Evolutionary conservation across 352 stramenopile species (phyloP).

Genomic region (Thraustochytrium striatum): DNA sequence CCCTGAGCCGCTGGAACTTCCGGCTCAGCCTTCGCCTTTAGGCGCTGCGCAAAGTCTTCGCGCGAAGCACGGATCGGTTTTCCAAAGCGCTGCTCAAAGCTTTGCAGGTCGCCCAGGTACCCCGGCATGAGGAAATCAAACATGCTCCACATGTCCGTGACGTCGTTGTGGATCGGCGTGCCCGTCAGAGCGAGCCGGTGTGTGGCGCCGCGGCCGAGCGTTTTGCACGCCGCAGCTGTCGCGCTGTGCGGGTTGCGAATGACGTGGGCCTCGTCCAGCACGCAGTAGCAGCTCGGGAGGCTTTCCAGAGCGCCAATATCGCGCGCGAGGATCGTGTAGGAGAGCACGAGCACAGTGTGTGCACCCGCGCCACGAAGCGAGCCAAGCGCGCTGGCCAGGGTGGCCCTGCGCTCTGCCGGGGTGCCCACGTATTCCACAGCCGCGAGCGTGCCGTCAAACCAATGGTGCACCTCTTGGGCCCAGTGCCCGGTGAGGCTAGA

Average conservation of each 20-base stretch:
- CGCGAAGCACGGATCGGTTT: slow-evolving; percentile 57
- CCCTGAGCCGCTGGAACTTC: too few relatives aligned
- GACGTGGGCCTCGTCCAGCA: slow-evolving; percentile 96
- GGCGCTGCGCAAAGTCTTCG: background rate
- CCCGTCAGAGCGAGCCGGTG: slow-evolving; percentile 90
- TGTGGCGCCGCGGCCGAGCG: slow-evolving; percentile 59
- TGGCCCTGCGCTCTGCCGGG: slow-evolving; percentile 58
- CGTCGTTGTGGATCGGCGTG: slow-evolving; percentile 95
- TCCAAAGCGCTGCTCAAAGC: slow-evolving; percentile 63
- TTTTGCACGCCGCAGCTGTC: slow-evolving; percentile 72
- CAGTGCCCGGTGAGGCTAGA: slow-evolving; percentile 90
- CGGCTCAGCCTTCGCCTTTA: background rate
- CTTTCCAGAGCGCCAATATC: slow-evolving; percentile 63
- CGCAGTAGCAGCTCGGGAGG: slow-evolving; percentile 70
- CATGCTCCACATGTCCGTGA: slow-evolving; percentile 91
- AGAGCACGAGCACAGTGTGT: slow-evolving; percentile 59
- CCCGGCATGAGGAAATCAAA: slow-evolving; percentile 97
- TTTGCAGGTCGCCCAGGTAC: slow-evolving; percentile 74
- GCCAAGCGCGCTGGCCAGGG: slow-evolving; percentile 52
- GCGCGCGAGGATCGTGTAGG: slow-evolving; percentile 76
- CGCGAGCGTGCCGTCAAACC: slow-evolving; percentile 62
- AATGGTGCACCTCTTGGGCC: slow-evolving; percentile 79
- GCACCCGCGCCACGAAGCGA: slow-evolving; percentile 62
- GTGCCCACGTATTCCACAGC: slow-evolving; percentile 72
- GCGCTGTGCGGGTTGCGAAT: slow-evolving; percentile 88